Evolutionary conservation across 73 alveolate genomes (phyloP), one percentile per base, ranked within the genome.

Genomic region (Tetrahymena elliotti): DNA sequence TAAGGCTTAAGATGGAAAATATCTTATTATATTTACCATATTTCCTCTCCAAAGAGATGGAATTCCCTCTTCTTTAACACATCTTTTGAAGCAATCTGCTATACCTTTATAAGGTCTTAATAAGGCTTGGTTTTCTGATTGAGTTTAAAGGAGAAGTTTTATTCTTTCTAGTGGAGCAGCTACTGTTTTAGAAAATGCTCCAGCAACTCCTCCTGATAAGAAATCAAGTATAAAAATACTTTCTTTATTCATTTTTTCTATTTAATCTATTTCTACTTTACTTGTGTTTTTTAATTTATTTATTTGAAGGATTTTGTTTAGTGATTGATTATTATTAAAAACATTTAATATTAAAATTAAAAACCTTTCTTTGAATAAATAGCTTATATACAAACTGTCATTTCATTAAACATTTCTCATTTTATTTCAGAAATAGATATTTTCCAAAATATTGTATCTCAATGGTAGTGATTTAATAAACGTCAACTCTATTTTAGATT

Each of bases 1-100:
- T 93, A 97, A 54, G 10, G 98, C 97, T 95, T 97, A 94, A n/a
- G 97, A 95, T 93, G 99, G 99, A 95, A 97, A 97, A 93, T 97
- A 97, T 52, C 97, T 93, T 52, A 97, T 34, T 10, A 97, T 95
- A 53, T 97, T 97, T 4, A 94, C 96, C 52, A 88, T 93, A 92
- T 97, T 97, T n/a, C 99, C 99, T 93, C 98, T 97, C 97, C 97
- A 97, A 7, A 97, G 84, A 36, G 97, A 95, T 22, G 84, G 96
- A 35, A 93, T 35, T 24, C 99, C 99, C 93, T 96, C 98, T 93
- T 97, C 99, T 93, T 94, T 95, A 1, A 97, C 95, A 93, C 96
- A 93, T 47, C 98, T 95, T n/a, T 27, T 20, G 54, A 83, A 95
- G 94, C 98, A 96, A 83, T 97, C 98, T 35, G 84, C 92, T 20